A percentile compares a stretch with the other conserved stretches of the same genome.
Evolutionary conservation across 2,329 filamentous ascomycete genomes (phyloP).

Genomic region (Tolypocladium capitatum): DNA sequence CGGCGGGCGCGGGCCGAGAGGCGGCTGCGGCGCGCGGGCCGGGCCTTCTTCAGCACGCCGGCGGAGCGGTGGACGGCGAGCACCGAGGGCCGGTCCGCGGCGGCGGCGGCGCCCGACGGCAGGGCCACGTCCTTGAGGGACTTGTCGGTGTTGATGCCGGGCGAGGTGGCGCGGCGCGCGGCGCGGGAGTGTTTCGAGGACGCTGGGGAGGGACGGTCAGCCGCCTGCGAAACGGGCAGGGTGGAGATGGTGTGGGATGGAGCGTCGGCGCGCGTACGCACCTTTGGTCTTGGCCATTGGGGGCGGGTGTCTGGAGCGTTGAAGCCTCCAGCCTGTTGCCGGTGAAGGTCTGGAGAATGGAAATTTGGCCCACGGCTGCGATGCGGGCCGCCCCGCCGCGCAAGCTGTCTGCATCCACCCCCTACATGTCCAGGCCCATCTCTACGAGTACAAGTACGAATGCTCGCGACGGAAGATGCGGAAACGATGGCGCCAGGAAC

Average conservation of each 20-base stretch:
- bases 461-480: too few relatives aligned
- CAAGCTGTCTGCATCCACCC: too few relatives aligned
- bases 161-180: slow-evolving; percentile 58
- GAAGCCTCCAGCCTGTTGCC: not conserved
- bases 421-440: too few relatives aligned
- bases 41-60: slow-evolving; percentile 56
- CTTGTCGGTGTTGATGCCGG: slow-evolving; percentile 58
- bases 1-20: slow-evolving; percentile 41
- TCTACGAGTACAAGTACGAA: too few relatives aligned
- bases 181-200: slow-evolving; percentile 60
- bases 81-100: slow-evolving; percentile 43
- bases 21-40: slow-evolving; percentile 38
- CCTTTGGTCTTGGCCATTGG: slow-evolving; percentile 8
- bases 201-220: slow-evolving; percentile 23
- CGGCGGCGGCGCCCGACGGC: slow-evolving; percentile 16
- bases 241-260: not conserved
- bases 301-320: not conserved
- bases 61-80: slow-evolving; percentile 53
- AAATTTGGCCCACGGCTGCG: not conserved
- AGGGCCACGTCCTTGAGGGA: slow-evolving; percentile 48
- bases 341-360: not conserved
- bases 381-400: too few relatives aligned
- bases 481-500: too few relatives aligned
- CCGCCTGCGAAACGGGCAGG: not conserved
- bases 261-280: not conserved